These are phyloP conservation scores for Rhexocercosporidium sp. DNA, from an alignment of 2,329 filamentous ascomycete genomes.

Conservation along the genomic window DNA sequence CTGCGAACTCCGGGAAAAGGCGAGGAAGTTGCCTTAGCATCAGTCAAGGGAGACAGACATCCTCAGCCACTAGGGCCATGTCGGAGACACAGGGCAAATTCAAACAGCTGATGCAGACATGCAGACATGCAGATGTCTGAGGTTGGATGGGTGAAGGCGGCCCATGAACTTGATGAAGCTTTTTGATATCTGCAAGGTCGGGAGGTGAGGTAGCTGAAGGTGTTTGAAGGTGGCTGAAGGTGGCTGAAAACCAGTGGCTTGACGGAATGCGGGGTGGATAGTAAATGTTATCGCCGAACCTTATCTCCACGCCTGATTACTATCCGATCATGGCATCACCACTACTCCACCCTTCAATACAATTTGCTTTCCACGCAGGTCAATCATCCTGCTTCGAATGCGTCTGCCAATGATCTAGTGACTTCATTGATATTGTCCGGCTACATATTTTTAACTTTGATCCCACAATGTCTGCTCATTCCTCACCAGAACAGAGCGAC, in stretches of 20 bases:
- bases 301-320: conserved; percentile 6
- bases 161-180: no score
- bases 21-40: no score
- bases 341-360: no score
- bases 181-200: neutral
- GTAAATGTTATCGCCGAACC: conserved; percentile 3
- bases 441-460: neutral
- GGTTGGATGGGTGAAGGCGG: no score
- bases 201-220: neutral
- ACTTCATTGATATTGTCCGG: no score
- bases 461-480: neutral
- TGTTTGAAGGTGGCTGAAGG: neutral
- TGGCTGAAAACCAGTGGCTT: neutral
- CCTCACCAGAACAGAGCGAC: neutral
- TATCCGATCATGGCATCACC: conserved; percentile 4
- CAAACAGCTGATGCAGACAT: no score
- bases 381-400: neutral
- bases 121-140: no score
- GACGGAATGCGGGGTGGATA: neutral
- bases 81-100: no score
- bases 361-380: neutral
- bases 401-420: neutral
- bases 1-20: no score
- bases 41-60: no score
- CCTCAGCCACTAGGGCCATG: no score